A percentile compares a stretch with the other conserved stretches of the same genome.
Conservation (phyloP, 202 grass and related monocot genomes). For the Musa balbisiana region DNA sequence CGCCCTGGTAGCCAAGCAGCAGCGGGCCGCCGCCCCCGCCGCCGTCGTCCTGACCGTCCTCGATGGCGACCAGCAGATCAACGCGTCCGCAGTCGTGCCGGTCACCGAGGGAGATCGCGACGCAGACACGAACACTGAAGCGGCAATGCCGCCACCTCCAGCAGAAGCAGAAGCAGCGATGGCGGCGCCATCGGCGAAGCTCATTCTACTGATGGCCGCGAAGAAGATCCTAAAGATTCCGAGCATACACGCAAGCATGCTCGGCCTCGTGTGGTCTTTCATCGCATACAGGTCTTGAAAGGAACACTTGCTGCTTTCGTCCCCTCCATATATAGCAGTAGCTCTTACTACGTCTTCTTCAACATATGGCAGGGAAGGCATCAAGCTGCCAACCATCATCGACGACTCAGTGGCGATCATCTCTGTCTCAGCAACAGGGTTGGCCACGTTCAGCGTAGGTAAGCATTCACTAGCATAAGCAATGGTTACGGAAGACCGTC, state of each 20-base stretch:
- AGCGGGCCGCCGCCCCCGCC: too few species aligned
- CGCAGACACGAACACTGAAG: too few species aligned
- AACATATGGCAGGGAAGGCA: conserved; percentile 30
- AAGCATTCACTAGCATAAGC: not conserved
- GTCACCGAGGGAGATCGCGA: too few species aligned
- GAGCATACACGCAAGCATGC: conserved; percentile 64
- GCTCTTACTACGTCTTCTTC: too few species aligned
- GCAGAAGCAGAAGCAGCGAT: not conserved
- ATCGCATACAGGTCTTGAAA: conserved; percentile 47
- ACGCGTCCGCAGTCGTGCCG: too few species aligned
- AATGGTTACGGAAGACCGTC: not conserved
- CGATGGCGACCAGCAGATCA: too few species aligned
- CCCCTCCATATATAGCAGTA: too few species aligned
- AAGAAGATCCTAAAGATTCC: conserved; percentile 70
- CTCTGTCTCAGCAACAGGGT: conserved; percentile 50
- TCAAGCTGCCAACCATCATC: conserved; percentile 65
- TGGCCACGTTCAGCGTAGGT: conserved; percentile 89
- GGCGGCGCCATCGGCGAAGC: conserved; percentile 22
- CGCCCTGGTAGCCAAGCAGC: conserved; percentile 4
- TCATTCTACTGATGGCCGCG: conserved; percentile 34
- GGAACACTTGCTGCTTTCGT: too few species aligned
- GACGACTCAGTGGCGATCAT: conserved; percentile 47
- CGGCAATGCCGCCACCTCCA: too few species aligned
- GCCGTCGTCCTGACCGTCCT: not conserved
- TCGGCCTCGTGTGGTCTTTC: conserved; percentile 69